Percentiles rank a stretch among this genome's conserved stretches.
phyloP scores from a whole-genome alignment of 2,329 filamentous ascomycete species.

The Neurospora sp. region DNA sequence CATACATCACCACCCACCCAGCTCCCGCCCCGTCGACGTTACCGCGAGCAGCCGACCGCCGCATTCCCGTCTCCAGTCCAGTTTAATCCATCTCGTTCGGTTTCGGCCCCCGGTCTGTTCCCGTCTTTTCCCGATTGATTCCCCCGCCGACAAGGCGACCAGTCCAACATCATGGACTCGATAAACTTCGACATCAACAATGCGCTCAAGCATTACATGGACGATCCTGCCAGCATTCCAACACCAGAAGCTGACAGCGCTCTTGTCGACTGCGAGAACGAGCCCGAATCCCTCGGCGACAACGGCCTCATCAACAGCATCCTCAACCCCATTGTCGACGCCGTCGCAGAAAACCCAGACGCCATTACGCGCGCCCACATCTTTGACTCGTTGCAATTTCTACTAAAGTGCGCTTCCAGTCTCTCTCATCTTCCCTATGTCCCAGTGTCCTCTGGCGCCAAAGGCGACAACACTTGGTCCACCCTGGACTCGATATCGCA shows the following conservation, averaged over 20 bases:
- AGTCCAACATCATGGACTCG: conserved; percentile 50
- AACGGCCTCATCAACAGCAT: conserved; percentile 71
- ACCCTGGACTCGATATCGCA: background rate
- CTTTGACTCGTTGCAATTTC: conserved; percentile 89
- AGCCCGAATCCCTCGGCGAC: conserved; percentile 68
- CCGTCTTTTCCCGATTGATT: conserved; percentile 5
- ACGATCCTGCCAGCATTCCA: conserved; percentile 72
- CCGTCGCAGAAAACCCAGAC: conserved; percentile 84
- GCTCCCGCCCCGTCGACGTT: background rate
- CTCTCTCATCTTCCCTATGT: conserved; percentile 24
- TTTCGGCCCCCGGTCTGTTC: conserved; percentile 1
- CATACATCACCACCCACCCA: background rate
- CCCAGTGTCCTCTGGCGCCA: conserved; percentile 1
- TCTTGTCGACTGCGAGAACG: conserved; percentile 84
- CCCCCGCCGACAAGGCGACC: conserved; percentile 3
- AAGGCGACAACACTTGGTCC: conserved; percentile 7
- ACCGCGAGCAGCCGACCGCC: background rate
- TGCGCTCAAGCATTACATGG: conserved; percentile 93
- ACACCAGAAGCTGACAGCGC: conserved; percentile 78
- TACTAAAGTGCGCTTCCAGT: conserved; percentile 81
- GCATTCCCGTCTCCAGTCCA: background rate
- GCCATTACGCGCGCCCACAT: conserved; percentile 66
- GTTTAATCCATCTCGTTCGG: background rate
- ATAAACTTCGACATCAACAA: conserved; percentile 92
- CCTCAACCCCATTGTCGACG: conserved; percentile 85